These are phyloP conservation scores for Penstemon davidsonii DNA, from an alignment of 257 asterid species.

Conservation along the genomic window DNA sequence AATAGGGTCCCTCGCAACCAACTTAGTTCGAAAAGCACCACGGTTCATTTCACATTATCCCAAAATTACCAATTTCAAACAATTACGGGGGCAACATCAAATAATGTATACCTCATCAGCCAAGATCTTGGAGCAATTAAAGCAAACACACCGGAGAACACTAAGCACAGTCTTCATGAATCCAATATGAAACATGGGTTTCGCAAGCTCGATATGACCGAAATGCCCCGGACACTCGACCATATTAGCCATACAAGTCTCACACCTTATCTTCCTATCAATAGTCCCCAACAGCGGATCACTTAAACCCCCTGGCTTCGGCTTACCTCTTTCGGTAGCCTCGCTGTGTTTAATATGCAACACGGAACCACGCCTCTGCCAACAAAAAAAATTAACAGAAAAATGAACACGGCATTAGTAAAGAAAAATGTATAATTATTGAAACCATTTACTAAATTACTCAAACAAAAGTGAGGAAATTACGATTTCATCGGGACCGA, in stretches of 20 bases:
- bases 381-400: background rate
- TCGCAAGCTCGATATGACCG: constrained; percentile 96
- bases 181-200: constrained; percentile 97
- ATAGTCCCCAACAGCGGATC: constrained; percentile 91
- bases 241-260: constrained; percentile 97
- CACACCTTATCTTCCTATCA: constrained; percentile 93
- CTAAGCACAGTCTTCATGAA: constrained; percentile 89
- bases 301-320: constrained; percentile 87
- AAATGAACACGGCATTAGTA: too few species aligned
- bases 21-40: too few species aligned
- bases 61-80: background rate
- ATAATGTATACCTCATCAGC: constrained; percentile 69
- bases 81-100: constrained; percentile 11
- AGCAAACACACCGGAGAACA: constrained; percentile 88
- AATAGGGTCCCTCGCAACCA: too few species aligned
- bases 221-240: constrained; percentile 99
- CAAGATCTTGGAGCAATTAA: constrained; percentile 93
- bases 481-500: constrained; percentile 94
- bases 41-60: background rate
- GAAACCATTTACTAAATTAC: constrained; percentile 1
- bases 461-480: background rate
- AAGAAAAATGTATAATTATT: too few species aligned
- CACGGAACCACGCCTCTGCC: constrained; percentile 98
- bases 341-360: constrained; percentile 96
- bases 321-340: constrained; percentile 95